phyloP scores from a whole-genome alignment of 768 basidiomycete genomes.

The Lentinus brumalis region DNA sequence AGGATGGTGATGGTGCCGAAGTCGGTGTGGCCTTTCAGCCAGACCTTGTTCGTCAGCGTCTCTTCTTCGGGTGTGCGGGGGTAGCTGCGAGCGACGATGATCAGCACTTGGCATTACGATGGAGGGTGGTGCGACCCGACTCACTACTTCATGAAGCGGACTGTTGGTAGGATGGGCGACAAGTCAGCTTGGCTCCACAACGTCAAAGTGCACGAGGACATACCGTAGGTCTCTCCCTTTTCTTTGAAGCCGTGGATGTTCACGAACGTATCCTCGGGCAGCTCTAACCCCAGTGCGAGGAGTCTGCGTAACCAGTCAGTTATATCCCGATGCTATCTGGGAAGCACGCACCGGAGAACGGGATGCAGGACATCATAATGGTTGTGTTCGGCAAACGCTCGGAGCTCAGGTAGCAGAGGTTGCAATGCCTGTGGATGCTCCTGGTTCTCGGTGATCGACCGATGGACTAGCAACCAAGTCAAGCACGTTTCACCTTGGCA shows the following conservation, averaged over 20 bases:
- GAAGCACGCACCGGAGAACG: conserved; percentile 23
- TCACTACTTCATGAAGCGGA: conserved; percentile 69
- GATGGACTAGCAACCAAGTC: conserved; percentile 25
- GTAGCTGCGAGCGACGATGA: conserved; percentile 25
- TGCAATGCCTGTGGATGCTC: conserved; percentile 31
- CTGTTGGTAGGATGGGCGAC: conserved; percentile 30
- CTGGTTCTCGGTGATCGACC: conserved; percentile 22
- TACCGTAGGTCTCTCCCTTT: too few species aligned
- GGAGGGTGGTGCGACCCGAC: conserved; percentile 14
- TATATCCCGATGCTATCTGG: too few species aligned
- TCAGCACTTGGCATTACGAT: background rate
- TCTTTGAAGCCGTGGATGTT: conserved; percentile 30
- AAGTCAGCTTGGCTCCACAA: too few species aligned
- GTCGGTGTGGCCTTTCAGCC: conserved; percentile 42
- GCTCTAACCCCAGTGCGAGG: conserved; percentile 34
- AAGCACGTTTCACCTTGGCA: background rate
- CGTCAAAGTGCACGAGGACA: background rate
- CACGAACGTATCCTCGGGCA: conserved; percentile 37
- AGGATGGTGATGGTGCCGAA: conserved; percentile 37
- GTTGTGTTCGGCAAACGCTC: conserved; percentile 30
- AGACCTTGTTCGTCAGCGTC: conserved; percentile 31
- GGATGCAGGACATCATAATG: conserved; percentile 32
- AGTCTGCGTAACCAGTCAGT: conserved; percentile 21
- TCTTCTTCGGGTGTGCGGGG: conserved; percentile 36
- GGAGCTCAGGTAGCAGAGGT: conserved; percentile 33